Evolutionary conservation across 257 asterid species (phyloP).

Genomic region (Penstemon barbatus): DNA sequence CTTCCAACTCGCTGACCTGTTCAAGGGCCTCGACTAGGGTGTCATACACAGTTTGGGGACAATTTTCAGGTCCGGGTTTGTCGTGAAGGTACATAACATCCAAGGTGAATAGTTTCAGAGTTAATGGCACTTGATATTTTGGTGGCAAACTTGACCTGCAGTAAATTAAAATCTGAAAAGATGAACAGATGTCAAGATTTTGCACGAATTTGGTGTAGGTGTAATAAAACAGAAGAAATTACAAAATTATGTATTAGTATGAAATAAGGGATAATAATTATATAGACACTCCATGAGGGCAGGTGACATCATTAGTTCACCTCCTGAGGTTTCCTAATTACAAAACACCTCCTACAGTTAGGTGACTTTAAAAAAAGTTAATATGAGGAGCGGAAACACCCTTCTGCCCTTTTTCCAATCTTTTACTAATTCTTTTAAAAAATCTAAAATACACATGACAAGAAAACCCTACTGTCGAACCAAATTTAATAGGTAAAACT

Average conservation of each 20-base stretch:
- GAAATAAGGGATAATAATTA: too few relatives aligned
- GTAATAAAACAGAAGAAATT: neutral
- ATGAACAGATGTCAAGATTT: slow-evolving; percentile 22
- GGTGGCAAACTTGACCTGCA: slow-evolving; percentile 84
- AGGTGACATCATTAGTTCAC: too few relatives aligned
- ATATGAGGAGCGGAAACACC: too few relatives aligned
- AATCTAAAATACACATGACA: too few relatives aligned
- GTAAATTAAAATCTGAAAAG: slow-evolving; percentile 68
- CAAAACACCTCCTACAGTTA: too few relatives aligned
- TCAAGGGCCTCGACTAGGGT: slow-evolving; percentile 92
- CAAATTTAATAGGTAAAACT: too few relatives aligned
- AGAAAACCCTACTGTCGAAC: too few relatives aligned
- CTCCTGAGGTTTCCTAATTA: too few relatives aligned
- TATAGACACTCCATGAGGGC: too few relatives aligned
- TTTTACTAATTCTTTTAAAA: too few relatives aligned
- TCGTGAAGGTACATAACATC: slow-evolving; percentile 91
- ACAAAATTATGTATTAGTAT: neutral
- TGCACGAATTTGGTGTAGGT: neutral
- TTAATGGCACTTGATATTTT: slow-evolving; percentile 58
- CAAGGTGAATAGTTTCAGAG: slow-evolving; percentile 76
- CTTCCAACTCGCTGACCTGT: slow-evolving; percentile 70
- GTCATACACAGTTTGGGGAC: slow-evolving; percentile 88
- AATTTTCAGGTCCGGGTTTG: slow-evolving; percentile 91
- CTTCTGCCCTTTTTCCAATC: too few relatives aligned
- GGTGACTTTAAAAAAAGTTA: too few relatives aligned